These are phyloP conservation scores for Hippophae tibetana DNA, from an alignment of 306 rosid species.

Conservation along the genomic window DNA sequence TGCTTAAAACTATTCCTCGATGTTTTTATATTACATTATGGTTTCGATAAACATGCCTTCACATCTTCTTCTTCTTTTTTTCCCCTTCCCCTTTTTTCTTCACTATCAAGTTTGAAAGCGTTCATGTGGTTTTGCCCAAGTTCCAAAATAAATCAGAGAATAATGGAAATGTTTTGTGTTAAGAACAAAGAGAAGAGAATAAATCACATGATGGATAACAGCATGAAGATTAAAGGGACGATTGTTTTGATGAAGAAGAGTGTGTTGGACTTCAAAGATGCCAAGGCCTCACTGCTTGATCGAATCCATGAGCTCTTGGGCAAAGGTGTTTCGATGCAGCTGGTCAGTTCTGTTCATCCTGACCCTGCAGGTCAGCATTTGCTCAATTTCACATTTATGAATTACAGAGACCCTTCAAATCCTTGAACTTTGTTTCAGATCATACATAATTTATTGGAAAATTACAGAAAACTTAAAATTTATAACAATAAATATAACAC, in stretches of 20 bases:
- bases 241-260: conserved; percentile 71
- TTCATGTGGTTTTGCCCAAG: conserved; percentile 2
- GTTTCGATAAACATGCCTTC: neutral
- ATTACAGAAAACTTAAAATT: too few species aligned
- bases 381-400: neutral
- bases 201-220: conserved; percentile 9
- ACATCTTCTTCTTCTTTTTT: neutral
- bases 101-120: too few species aligned
- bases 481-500: too few species aligned
- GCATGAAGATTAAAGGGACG: conserved; percentile 40
- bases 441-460: too few species aligned
- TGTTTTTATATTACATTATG: neutral
- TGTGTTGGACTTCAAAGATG: conserved; percentile 52
- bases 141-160: neutral
- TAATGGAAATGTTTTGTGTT: conserved; percentile 22
- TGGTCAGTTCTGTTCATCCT: conserved; percentile 45
- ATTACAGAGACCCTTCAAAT: too few species aligned
- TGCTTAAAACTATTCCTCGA: neutral
- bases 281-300: conserved; percentile 58
- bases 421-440: too few species aligned
- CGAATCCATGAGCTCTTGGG: conserved; percentile 69
- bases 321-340: conserved; percentile 69
- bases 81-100: neutral
- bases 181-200: conserved; percentile 15
- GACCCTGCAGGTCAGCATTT: conserved; percentile 44